Base-by-base conservation (phyloP, 176 grass and related monocot genomes). In the Canna indica region DNA sequence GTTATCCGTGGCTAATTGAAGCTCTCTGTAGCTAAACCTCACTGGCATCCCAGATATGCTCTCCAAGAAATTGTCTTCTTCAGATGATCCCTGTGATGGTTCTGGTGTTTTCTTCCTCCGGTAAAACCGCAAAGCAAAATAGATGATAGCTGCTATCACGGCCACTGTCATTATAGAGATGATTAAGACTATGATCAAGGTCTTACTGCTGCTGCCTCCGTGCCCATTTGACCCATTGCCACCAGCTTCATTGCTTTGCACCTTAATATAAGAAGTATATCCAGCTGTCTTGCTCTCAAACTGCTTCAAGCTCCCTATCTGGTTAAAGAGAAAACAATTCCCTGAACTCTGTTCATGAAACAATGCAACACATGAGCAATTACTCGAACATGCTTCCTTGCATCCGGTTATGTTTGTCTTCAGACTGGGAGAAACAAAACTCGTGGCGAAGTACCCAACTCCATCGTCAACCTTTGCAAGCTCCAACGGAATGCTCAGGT, bases 291-390 rank as follows among this genome's bases (percentile, higher is more conserved):
- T 71, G 73, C 46, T 68, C 5, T 26, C 47, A 68, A 45, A 68
- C 46, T 88, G 84, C 60, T 79, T 85, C 69, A 99, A 77, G 80
- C 82, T 99, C 41, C 88, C 89, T 46, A 99, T 93, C 80, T 99
- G 89, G 38, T 73, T 29, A 46, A 93, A 99, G 64, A 90, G 67
- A 48, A 80, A 99, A 67, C 94, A 99, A 78, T 84, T 42, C 24
- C 82, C 65, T 30, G 84, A 86, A 15, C 60, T 66, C 29, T 79
- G 58, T 2, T 90, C 80, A 20, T 90, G 77, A 80, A 90, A 93
- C 65, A 88, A 25, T 20, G 89, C 89, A 71, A 90, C 17, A 13
- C 94, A 99, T 10, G 89, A 86, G 73, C 94, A 99, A 47, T 90
- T 93, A 38, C 9, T 64, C 65, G 74, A 82, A 82, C 94, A 99